Evolutionary conservation across 345 rosid species (phyloP), one percentile per base, ranked within the genome.

Genomic region (Eucalyptus brandiana): DNA sequence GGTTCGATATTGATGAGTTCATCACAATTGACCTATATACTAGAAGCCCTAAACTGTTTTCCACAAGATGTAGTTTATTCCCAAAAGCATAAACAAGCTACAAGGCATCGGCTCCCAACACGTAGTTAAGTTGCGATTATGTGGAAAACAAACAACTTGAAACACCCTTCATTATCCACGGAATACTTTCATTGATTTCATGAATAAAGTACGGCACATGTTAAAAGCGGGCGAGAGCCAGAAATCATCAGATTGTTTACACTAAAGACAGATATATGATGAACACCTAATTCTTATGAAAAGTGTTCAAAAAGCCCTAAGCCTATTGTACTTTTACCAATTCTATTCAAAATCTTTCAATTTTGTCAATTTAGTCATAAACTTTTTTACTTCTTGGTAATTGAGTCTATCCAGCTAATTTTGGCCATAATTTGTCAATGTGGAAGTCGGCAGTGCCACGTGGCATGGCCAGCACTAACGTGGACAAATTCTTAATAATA

Each of bases 401-500:
- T 53, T 53, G 26, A 53, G 24, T 19, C 4, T 53, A 53, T 19
- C 1, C 2, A 0, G 5, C 24, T 53, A 53, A 53, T 53, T 53
- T 53, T 53, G 58, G 58, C 10, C 0, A 53, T 2, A 53, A 53
- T 53, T 53, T 53, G 10, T 9, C 2, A 0, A 53, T 53, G 58
- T 53, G 26, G 9, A 53, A 11, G 2, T 53, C 2, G 5, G 58
- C 2, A 53, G 4, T 53, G 58, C 2, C 26, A 53, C 2, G 10
- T 53, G 24, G 26, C 26, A 53, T 3, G 11, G 9, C 58, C 5
- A 1, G 5, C 0, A 1, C 9, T 53, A 5, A 8, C 2, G 10
- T 53, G 5, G 2, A 53, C 9, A 53, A 8, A 53, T 53, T 53
- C 9, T 19, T 19, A 19, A 53, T 53, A 53, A 53, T 19, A 19